A percentile compares a stretch with the other conserved stretches of the same genome.
These are phyloP conservation scores for Stagonosporopsis vannaccii DNA, from an alignment of 2,329 filamentous ascomycete genomes.

Conservation along the genomic window DNA sequence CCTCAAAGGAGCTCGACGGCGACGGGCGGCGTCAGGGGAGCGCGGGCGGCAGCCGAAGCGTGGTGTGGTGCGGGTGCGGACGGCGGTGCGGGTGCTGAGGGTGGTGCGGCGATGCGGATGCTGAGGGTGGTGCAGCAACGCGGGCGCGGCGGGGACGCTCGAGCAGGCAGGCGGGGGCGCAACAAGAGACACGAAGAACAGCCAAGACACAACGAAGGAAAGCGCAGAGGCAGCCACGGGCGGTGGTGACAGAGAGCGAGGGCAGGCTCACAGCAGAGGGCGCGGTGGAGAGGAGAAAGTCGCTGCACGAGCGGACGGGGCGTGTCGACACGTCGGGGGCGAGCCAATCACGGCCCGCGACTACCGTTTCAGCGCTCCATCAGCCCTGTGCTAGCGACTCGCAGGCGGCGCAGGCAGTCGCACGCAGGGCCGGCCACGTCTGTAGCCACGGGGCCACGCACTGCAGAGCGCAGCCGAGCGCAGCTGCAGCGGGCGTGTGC, in stretches of 20 bases:
- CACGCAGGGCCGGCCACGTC: too few relatives aligned
- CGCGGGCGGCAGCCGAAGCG: constrained; percentile 1
- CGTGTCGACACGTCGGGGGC: background rate
- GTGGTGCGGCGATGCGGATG: too few relatives aligned
- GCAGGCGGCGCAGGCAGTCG: too few relatives aligned
- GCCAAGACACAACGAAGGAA: constrained; percentile 32
- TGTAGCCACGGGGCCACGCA: too few relatives aligned
- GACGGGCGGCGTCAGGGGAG: constrained; percentile 25
- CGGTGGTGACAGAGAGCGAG: constrained; percentile 16
- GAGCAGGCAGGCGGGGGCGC: constrained; percentile 17
- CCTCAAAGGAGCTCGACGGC: constrained; percentile 40
- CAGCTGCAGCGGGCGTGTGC: too few relatives aligned
- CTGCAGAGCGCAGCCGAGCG: too few relatives aligned
- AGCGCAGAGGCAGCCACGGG: constrained; percentile 11
- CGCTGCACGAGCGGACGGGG: too few relatives aligned
- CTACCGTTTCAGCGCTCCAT: background rate
- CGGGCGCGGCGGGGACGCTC: constrained; percentile 15
- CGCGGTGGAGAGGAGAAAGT: constrained; percentile 8
- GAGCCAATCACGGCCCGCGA: background rate
- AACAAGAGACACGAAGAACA: constrained; percentile 35
- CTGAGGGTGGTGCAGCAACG: constrained; percentile 29
- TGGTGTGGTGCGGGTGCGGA: too few relatives aligned
- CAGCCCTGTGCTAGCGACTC: constrained; percentile 4
- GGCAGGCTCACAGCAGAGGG: background rate
- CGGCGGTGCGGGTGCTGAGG: constrained; percentile 6